These are phyloP conservation scores for Lactuca sativa DNA, from an alignment of 129 eudicot genomes.

Conservation along the genomic window DNA sequence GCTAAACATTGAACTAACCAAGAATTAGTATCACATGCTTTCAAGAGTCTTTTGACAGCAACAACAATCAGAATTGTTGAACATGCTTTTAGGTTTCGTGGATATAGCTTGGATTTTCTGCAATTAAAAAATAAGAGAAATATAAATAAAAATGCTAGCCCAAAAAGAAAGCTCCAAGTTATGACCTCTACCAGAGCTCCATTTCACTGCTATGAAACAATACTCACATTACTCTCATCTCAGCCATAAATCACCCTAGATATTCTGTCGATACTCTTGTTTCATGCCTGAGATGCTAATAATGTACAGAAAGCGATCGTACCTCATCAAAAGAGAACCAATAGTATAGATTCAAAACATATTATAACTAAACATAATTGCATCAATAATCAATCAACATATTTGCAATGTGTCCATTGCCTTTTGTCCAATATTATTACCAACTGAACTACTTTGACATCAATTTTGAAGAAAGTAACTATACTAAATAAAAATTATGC, in stretches of 20 bases:
- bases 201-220: not conserved
- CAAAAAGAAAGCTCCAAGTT: not conserved
- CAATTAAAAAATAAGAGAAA: constrained; percentile 1
- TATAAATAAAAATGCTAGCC: not conserved
- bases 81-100: constrained; percentile 9
- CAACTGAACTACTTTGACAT: constrained; percentile 14
- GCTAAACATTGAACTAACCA: no score
- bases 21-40: constrained; percentile 33
- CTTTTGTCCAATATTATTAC: not conserved
- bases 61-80: constrained; percentile 24
- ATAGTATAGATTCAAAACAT: constrained; percentile 9
- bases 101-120: constrained; percentile 23
- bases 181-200: not conserved
- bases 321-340: constrained; percentile 4
- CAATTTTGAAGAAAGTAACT: constrained; percentile 2
- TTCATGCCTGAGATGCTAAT: not conserved
- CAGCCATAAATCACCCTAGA: constrained; percentile 6
- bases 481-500: not conserved
- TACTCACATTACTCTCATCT: not conserved
- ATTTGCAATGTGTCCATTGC: not conserved
- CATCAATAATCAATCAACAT: not conserved
- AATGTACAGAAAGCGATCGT: not conserved
- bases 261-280: not conserved
- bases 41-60: constrained; percentile 15
- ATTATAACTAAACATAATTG: constrained; percentile 13